These are phyloP conservation scores for Phytophthora melonis DNA, from an alignment of 352 stramenopile genomes.

Conservation along the genomic window DNA sequence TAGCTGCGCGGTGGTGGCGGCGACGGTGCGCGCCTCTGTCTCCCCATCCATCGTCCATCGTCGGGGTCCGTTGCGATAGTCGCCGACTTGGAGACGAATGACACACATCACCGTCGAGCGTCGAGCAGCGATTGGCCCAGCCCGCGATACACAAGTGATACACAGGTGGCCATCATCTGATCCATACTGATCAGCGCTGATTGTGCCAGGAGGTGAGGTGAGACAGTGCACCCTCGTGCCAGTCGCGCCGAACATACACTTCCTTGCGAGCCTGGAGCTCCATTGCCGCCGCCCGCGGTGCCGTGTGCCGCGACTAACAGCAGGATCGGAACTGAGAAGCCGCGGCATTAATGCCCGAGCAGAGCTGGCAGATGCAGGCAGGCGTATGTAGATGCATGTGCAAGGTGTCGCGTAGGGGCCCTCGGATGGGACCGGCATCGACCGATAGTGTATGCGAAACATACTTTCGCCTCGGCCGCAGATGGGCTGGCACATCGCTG, in stretches of 20 bases:
- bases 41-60: background rate
- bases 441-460: conserved; percentile 5
- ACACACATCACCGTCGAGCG: background rate
- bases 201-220: conserved; percentile 16
- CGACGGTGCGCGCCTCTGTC: background rate
- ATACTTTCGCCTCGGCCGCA: background rate
- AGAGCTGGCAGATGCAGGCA: background rate
- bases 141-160: background rate
- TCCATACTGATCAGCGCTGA: conserved; percentile 18
- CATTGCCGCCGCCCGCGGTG: background rate
- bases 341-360: background rate
- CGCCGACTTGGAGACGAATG: conserved; percentile 7
- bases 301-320: background rate
- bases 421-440: background rate
- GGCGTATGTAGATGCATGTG: background rate
- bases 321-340: background rate
- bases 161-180: conserved; percentile 16
- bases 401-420: background rate
- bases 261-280: background rate
- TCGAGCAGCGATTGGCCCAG: background rate
- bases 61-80: conserved; percentile 9
- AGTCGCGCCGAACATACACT: conserved; percentile 9
- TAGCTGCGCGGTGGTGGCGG: too few species aligned
- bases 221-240: conserved; percentile 11
- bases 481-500: background rate